Conservation (phyloP, 1,284 basidiomycete species). For the Ceratobasidium sp. region DNA sequence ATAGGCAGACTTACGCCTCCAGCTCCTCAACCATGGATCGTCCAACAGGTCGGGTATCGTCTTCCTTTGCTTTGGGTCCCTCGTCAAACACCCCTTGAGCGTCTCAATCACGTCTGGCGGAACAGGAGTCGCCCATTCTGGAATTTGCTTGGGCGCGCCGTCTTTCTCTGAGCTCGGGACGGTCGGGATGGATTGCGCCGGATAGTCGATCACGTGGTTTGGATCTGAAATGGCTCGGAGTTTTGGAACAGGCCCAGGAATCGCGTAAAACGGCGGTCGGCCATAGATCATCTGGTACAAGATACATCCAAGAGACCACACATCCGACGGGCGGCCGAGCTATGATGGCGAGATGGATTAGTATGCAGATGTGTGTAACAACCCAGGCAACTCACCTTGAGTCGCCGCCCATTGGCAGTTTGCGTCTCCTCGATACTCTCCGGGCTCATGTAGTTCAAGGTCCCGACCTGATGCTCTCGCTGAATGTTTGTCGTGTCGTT, state of each 20-base stretch:
- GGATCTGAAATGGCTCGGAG: slow-evolving; percentile 87
- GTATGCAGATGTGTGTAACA: not conserved
- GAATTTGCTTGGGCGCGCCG: slow-evolving; percentile 61
- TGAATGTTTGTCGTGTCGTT: slow-evolving; percentile 98
- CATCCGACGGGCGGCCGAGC: slow-evolving; percentile 85
- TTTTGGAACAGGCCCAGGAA: slow-evolving; percentile 78
- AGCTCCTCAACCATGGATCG: slow-evolving; percentile 45
- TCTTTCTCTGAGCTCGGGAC: slow-evolving; percentile 43
- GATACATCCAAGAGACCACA: slow-evolving; percentile 98
- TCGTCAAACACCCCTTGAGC: slow-evolving; percentile 76
- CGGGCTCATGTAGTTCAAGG: slow-evolving; percentile 12
- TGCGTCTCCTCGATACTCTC: slow-evolving; percentile 39
- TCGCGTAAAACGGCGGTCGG: slow-evolving; percentile 87
- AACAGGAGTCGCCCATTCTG: slow-evolving; percentile 70
- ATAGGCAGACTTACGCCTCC: slow-evolving; percentile 29
- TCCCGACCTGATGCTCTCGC: slow-evolving; percentile 82
- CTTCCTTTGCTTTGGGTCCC: slow-evolving; percentile 77
- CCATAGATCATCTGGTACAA: slow-evolving; percentile 98
- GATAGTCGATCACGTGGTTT: slow-evolving; percentile 75
- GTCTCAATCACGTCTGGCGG: slow-evolving; percentile 71
- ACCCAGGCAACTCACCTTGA: slow-evolving; percentile 48
- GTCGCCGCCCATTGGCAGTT: slow-evolving; percentile 48
- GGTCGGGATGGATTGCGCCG: slow-evolving; percentile 66
- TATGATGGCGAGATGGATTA: not conserved
- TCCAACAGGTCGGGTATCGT: slow-evolving; percentile 71